Base-by-base conservation (phyloP, 2,329 filamentous ascomycete species). In the Sarocladium strictum region DNA sequence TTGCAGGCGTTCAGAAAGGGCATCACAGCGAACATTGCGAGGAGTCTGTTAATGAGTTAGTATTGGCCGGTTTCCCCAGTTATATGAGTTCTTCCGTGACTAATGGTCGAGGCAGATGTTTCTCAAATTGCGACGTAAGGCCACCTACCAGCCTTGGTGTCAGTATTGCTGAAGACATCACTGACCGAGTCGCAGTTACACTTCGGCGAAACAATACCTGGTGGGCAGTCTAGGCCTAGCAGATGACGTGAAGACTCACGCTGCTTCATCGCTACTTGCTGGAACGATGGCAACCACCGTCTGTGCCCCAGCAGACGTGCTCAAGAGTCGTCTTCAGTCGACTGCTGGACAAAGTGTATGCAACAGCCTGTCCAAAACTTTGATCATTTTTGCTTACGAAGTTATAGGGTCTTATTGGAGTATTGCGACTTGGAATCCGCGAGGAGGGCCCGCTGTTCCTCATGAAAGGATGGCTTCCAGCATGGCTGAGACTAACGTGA, bases 381-480 rank as follows among this genome's bases (percentile, higher is more conserved):
- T 3, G 15, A 23, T 14, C 15, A 23, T 40, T 29, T 19, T 3
- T 35, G 27, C 47, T 51, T 10, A 51, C 17, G 23, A 19, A 24
- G 5, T 3, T 37, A 4, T 17, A 69, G 68, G 47, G 47, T 3
- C 27, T 51, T 33, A 23, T 35, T 3, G 47, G 47, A 21, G 47
- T 75, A 3, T 56, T 74, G 7, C 57, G 60, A 6, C 61, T 65
- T 0, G 68, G 71, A 3, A 57, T 73, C 5, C 61, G 63, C 3
- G 67, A 70, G 12, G 72, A 76, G 58, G 73, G 73, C 0, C 66
- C 66, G 0, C 61, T 67, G 1, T 75, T 76, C 52, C 64, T 76
- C 2, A 74, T 75, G 71, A 74, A 72, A 54, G 73, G 73, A 1
- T 76, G 72, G 73, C 72, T 69, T 9, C 72, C 73, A 1, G 73